These are phyloP conservation scores for Ophiostoma ulmi DNA, from an alignment of 2,329 filamentous ascomycete species.

Conservation along the genomic window DNA sequence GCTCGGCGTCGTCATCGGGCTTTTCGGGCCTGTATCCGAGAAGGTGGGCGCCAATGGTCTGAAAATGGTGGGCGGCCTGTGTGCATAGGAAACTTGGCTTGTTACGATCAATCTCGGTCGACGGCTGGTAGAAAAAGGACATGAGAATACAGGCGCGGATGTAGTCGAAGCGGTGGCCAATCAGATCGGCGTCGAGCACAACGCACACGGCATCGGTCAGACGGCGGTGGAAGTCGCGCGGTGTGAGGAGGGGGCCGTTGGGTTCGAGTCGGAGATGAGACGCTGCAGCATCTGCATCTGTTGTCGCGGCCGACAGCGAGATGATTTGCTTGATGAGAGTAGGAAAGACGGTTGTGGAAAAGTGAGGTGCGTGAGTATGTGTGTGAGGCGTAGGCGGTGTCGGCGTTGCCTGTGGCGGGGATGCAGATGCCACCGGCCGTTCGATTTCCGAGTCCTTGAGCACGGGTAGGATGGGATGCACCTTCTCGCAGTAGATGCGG, in stretches of 20 bases:
- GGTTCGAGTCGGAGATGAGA: constrained; percentile 42
- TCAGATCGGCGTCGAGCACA: constrained; percentile 49
- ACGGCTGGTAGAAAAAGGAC: constrained; percentile 56
- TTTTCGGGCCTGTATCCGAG: constrained; percentile 34
- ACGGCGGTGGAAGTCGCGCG: constrained; percentile 45
- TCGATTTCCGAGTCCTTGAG: constrained; percentile 37
- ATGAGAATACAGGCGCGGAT: constrained; percentile 51
- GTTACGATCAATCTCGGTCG: constrained; percentile 49
- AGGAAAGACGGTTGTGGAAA: constrained; percentile 34
- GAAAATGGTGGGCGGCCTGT: constrained; percentile 52
- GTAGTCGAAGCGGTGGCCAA: constrained; percentile 50
- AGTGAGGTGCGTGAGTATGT: background rate
- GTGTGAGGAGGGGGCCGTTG: constrained; percentile 38
- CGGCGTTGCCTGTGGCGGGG: background rate
- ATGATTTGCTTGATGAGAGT: constrained; percentile 50
- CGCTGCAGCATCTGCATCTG: constrained; percentile 43
- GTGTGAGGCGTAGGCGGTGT: constrained; percentile 6
- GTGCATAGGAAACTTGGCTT: constrained; percentile 49
- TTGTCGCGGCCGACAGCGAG: constrained; percentile 47
- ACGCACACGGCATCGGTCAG: constrained; percentile 47
- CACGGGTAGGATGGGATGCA: constrained; percentile 52
- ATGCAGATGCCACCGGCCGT: background rate
- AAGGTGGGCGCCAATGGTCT: constrained; percentile 54
- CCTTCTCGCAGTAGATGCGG: constrained; percentile 46
- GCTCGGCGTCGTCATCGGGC: constrained; percentile 41